Evolutionary conservation across 495 filamentous ascomycete species (phyloP).

Genomic region (Penicillium robsamsonii): DNA sequence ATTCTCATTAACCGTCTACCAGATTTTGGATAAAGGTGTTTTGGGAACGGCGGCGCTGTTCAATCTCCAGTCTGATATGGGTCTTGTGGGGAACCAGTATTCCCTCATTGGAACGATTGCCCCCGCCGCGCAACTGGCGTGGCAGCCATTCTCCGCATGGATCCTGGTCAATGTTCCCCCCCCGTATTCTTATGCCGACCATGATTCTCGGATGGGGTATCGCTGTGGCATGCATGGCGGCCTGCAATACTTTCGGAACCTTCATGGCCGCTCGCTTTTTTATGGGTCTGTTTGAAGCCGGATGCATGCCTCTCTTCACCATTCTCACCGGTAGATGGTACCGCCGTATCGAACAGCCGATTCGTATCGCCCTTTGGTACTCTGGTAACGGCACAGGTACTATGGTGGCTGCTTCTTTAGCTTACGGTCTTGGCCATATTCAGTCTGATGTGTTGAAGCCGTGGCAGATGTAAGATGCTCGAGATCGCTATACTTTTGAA

Average conservation of each 20-base stretch:
- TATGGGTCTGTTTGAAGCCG: conserved; percentile 33
- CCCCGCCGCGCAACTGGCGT: not conserved
- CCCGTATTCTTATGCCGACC: not conserved
- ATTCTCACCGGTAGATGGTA: conserved; percentile 25
- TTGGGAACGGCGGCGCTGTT: not conserved
- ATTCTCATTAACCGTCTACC: too few species aligned
- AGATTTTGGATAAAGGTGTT: conserved; percentile 1
- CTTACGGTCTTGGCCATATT: not conserved
- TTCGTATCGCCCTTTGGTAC: conserved; percentile 16
- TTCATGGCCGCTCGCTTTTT: conserved; percentile 34
- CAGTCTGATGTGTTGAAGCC: not conserved
- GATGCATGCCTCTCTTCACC: conserved; percentile 32
- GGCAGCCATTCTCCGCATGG: conserved; percentile 2
- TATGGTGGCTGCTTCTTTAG: not conserved
- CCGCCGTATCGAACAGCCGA: conserved; percentile 13
- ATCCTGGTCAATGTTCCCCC: not conserved
- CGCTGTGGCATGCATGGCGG: not conserved
- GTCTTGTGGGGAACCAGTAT: not conserved
- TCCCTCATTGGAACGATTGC: not conserved
- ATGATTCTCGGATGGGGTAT: not conserved
- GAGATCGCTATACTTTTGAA: too few species aligned
- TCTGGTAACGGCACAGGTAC: conserved; percentile 7
- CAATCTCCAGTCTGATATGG: not conserved
- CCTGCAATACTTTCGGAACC: conserved; percentile 20
- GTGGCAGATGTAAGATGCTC: not conserved